Evolutionary conservation across 768 basidiomycete genomes (phyloP).

Genomic region (Botryobasidium botryosum): DNA sequence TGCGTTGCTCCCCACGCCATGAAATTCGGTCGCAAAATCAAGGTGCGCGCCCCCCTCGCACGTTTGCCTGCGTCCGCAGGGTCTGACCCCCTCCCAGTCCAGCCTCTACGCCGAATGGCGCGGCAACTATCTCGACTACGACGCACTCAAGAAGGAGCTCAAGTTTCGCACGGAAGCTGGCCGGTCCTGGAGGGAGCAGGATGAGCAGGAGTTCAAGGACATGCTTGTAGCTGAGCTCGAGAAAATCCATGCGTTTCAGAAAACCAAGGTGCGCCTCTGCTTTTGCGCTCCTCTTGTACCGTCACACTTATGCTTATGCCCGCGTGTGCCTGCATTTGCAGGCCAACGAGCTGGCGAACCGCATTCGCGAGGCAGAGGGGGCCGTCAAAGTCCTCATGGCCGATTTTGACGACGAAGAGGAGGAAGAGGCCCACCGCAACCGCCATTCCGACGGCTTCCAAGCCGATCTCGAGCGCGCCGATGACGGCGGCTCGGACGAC

Average conservation of each 20-base stretch:
- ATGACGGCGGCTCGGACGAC: slow-evolving; percentile 18
- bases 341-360: slow-evolving; percentile 9
- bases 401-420: slow-evolving; percentile 9
- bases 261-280: slow-evolving; percentile 7
- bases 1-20: background rate
- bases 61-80: background rate
- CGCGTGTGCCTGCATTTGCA: background rate
- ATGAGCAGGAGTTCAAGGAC: slow-evolving; percentile 8
- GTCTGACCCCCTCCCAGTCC: background rate
- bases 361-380: slow-evolving; percentile 10
- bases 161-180: slow-evolving; percentile 6
- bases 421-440: background rate
- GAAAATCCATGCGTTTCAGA: slow-evolving; percentile 11
- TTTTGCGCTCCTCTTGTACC: background rate
- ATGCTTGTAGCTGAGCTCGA: slow-evolving; percentile 8
- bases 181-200: slow-evolving; percentile 4
- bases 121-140: slow-evolving; percentile 12
- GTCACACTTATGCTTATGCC: background rate
- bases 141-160: slow-evolving; percentile 9
- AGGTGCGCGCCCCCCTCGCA: slow-evolving; percentile 3
- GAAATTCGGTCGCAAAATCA: slow-evolving; percentile 12
- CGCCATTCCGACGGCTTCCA: slow-evolving; percentile 22
- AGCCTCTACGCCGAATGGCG: slow-evolving; percentile 9
- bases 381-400: slow-evolving; percentile 8
- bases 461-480: slow-evolving; percentile 21